These are phyloP conservation scores for Metarhizium brunneum DNA, from an alignment of 2,329 filamentous ascomycete genomes.

Conservation along the genomic window DNA sequence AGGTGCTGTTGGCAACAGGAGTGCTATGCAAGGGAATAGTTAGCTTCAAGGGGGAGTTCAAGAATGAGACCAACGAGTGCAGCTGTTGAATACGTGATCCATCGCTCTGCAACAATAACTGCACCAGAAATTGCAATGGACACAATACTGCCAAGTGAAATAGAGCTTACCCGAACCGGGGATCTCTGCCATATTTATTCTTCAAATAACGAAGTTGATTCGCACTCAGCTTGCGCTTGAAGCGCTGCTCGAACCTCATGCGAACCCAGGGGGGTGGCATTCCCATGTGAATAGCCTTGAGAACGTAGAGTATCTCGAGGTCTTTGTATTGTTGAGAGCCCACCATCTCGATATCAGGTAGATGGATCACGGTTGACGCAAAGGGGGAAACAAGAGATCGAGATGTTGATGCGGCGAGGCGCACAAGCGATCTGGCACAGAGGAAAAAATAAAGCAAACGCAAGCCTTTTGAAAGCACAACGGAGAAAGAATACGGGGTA, in stretches of 20 bases:
- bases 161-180: constrained; percentile 25
- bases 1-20: not conserved
- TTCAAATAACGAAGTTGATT: constrained; percentile 31
- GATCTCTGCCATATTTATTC: constrained; percentile 31
- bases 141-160: not conserved
- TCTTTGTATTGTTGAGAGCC: constrained; percentile 24
- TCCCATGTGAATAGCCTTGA: constrained; percentile 18
- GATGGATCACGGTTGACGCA: not conserved
- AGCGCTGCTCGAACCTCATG: constrained; percentile 17
- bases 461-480: not conserved
- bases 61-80: too few species aligned
- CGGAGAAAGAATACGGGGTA: not conserved
- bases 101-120: too few species aligned
- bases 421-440: not conserved
- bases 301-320: constrained; percentile 25
- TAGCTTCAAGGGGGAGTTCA: not conserved
- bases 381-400: not conserved
- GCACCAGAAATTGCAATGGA: not conserved
- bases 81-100: too few species aligned
- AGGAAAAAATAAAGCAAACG: not conserved
- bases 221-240: constrained; percentile 19
- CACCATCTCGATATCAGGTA: constrained; percentile 17
- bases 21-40: not conserved
- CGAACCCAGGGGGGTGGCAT: constrained; percentile 17
- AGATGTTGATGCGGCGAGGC: not conserved